Evolutionary conservation across 257 asterid species (phyloP), one percentile per base, ranked within the genome.

Genomic region (Striga asiatica): DNA sequence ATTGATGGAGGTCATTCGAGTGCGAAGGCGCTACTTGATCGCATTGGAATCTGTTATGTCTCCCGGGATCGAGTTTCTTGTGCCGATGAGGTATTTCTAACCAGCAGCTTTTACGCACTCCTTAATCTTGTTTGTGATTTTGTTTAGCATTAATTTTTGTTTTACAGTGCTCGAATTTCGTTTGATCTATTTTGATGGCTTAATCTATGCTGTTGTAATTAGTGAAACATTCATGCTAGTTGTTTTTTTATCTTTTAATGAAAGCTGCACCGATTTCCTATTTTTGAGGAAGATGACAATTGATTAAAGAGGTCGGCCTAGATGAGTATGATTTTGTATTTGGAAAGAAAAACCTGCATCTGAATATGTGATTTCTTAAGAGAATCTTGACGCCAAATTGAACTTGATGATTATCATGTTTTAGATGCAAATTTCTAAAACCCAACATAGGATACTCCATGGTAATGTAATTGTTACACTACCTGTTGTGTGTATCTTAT

Each of bases 41-140:
- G 81, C 43, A 84, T 91, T 50, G 96, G 95, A 52, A 73, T 89
- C 25, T 80, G 91, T 72, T 91, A 87, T 49, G 66, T 84, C 29
- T 54, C 54, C 27, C 70, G 78, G 23, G 77, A 77, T 68, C 81
- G 85, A 46, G 19, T 61, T 61, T 65, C 84, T 28, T 71, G 81
- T 63, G 64, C 65, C 20, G 24, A 18, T 43, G 50, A 43, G 50
- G 50, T 43, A 43, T 14, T 41, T 29, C 16, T 41, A 2, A 7
- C 48, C 48, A 41, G 16, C 19, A 41, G 22, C 6, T 14, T 14
- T 8, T 11, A 8, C 14, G 11, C 16, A 16, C 48, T 5, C 50
- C 4, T 43, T 43, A 7, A 18, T 8, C 9, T 6, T 43, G 10
- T 14, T 3, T 41, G 12, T 38, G 9, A 13, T 42, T 42, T 6